Base-by-base conservation (phyloP, 1,284 basidiomycete genomes). In the Ganoderma meredithae region DNA sequence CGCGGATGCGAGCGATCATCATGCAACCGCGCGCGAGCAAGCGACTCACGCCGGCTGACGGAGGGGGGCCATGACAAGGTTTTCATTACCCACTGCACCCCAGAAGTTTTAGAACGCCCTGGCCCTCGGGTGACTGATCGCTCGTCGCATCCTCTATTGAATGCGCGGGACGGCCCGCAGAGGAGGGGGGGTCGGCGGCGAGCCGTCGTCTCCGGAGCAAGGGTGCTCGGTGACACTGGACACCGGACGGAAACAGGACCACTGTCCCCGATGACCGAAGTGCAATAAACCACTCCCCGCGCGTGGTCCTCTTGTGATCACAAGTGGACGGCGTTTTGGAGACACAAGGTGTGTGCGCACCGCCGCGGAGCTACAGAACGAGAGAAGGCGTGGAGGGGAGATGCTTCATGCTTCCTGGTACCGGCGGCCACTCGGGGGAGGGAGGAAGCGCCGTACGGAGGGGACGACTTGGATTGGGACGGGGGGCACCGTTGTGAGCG, bases 31-130 rank as follows among this genome's bases (percentile, higher is more conserved):
- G n/a, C n/a, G 47, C 47, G 47, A 49, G 47, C 47, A n/a, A 19
- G 49, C 15, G 49, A 53, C 49, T 39, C 36, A 15, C 41, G 41
- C 41, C 41, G 41, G 25, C 25, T 27, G 59, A 41, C 40, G 56
- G 62, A 39, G 36, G 36, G 43, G 19, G 43, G 17, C 7, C 43
- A 65, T 67, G 69, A 70, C 71, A 72, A 72, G 71, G 71, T 72
- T 72, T 70, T 69, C 71, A 70, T 72, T 69, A 72, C 69, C 40
- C 66, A 68, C 61, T 67, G 67, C 49, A 72, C 71, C 71, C 71
- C 69, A 70, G 65, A 72, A 70, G 65, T 72, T 72, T 72, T 70
- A 65, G 63, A 40, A 49, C 65, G 67, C 64, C 60, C 56, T 47
- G 31, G 33, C 44, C 40, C 43, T 47, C 27, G n/a, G 27, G 61